Conservation (phyloP, 129 eudicot species). For the Artemisia tridentata region DNA sequence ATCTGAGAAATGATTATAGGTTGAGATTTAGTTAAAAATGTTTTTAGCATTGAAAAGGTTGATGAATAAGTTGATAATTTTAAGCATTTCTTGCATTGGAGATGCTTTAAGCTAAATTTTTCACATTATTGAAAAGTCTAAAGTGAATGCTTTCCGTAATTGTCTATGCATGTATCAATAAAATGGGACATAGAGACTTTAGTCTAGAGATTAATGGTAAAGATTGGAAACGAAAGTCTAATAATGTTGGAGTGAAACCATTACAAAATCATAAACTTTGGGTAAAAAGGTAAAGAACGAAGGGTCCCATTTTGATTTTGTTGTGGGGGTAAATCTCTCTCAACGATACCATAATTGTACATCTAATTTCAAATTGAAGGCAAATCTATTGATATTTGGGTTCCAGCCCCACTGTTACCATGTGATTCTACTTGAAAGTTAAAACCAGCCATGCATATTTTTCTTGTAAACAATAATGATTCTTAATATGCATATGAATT, state of each 20-base stretch:
- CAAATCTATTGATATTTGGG: slow-evolving; percentile 16
- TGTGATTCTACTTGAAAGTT: slow-evolving; percentile 13
- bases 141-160: neutral
- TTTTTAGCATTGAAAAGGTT: no score
- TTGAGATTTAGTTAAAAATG: no score
- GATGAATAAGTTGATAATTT: no score
- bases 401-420: slow-evolving; percentile 10
- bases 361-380: slow-evolving; percentile 6
- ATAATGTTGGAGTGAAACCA: slow-evolving; percentile 12
- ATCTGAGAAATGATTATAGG: no score
- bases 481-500: no score
- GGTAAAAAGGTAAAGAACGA: slow-evolving; percentile 7
- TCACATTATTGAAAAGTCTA: neutral
- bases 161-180: no score
- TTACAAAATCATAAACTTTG: neutral
- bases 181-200: no score
- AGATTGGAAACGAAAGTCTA: slow-evolving; percentile 8
- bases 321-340: neutral
- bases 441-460: neutral
- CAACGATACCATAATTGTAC: neutral
- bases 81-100: no score
- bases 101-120: no score
- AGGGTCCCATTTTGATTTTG: slow-evolving; percentile 30
- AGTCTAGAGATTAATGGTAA: no score
- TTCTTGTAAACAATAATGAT: neutral